Conservation (phyloP, 192 early-diverging fungal species). For the Entomortierella lignicola region DNA sequence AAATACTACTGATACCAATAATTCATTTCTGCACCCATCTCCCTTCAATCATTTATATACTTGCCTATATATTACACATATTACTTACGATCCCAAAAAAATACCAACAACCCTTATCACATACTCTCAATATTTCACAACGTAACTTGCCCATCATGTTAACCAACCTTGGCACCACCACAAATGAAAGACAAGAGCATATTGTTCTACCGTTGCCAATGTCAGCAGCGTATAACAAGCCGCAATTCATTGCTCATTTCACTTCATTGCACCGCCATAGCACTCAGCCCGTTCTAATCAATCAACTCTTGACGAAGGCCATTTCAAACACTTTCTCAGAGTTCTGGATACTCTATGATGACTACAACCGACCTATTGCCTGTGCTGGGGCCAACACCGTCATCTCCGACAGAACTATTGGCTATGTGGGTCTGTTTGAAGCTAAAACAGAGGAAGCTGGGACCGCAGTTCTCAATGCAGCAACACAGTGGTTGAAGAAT, state of each 20-base stretch:
- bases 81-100: no score
- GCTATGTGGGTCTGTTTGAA: conserved; percentile 49
- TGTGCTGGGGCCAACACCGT: conserved; percentile 46
- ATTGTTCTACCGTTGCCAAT: conserved; percentile 23
- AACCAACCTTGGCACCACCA: conserved; percentile 27
- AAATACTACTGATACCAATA: no score
- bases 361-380: conserved; percentile 31
- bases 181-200: conserved; percentile 6
- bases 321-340: conserved; percentile 17
- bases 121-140: not conserved
- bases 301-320: conserved; percentile 19
- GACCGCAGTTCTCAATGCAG: conserved; percentile 25
- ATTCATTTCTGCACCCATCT: no score
- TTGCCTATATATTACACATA: no score
- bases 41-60: no score
- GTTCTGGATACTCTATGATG: conserved; percentile 49
- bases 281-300: conserved; percentile 26
- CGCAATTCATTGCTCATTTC: conserved; percentile 43
- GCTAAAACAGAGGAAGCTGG: conserved; percentile 38
- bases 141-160: conserved; percentile 14
- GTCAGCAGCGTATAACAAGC: conserved; percentile 48
- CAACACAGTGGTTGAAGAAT: conserved; percentile 27
- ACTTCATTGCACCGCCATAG: conserved; percentile 30
- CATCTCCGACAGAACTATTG: conserved; percentile 32
- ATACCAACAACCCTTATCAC: not conserved